phyloP scores from a whole-genome alignment of 2,329 filamentous ascomycete species.

The Mycosphaerella arachidis region DNA sequence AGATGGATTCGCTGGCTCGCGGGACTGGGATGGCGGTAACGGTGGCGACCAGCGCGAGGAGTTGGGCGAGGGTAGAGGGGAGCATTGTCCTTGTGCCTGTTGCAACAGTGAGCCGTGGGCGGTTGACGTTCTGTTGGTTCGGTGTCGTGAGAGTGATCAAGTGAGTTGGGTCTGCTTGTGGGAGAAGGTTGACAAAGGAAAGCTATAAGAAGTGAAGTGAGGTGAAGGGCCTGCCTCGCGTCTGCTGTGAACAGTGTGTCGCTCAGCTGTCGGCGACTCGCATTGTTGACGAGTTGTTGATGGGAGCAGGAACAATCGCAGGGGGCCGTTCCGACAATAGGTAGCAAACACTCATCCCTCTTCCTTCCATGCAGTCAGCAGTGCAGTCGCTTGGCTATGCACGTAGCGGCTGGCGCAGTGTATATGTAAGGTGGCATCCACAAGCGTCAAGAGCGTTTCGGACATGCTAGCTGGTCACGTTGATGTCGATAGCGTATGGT shows the following conservation, averaged over 20 bases:
- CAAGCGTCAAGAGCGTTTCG: neutral
- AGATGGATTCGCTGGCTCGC: constrained; percentile 19
- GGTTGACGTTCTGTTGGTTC: neutral
- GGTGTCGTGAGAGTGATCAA: neutral
- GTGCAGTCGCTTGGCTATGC: neutral
- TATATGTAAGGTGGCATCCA: neutral
- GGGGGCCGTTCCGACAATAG: neutral
- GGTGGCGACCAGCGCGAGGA: neutral
- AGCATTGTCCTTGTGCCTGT: neutral
- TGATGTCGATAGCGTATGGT: neutral
- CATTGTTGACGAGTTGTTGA: neutral
- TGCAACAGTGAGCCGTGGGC: neutral
- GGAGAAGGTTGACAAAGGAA: neutral
- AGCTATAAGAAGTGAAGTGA: neutral
- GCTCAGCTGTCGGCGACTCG: neutral
- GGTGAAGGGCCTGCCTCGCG: neutral
- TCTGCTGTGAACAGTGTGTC: neutral
- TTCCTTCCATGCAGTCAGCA: neutral
- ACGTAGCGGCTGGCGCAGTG: neutral
- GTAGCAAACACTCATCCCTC: neutral
- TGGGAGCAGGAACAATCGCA: neutral
- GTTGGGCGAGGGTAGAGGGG: neutral
- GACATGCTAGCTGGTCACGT: neutral
- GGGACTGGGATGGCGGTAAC: neutral
- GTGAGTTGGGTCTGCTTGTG: neutral